Percentiles rank a stretch among this genome's conserved stretches.
Conservation (phyloP, 2,329 filamentous ascomycete species). For the Colletotrichum navitas region DNA sequence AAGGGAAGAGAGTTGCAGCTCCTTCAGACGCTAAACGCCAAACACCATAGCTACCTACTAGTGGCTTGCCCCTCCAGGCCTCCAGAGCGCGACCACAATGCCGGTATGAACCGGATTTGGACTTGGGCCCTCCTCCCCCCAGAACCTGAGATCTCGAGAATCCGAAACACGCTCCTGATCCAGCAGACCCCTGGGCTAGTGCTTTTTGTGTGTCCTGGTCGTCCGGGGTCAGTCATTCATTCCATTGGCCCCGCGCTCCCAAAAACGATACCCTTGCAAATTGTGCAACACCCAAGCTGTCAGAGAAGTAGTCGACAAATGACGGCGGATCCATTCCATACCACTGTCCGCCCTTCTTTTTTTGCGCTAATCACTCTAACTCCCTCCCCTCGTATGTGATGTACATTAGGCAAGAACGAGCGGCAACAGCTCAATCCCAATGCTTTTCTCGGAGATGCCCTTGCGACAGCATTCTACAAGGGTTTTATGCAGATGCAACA, state of each 20-base stretch:
- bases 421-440: background rate
- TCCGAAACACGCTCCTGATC: constrained; percentile 32
- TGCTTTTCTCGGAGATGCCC: constrained; percentile 5
- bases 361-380: no score
- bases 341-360: background rate
- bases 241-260: constrained; percentile 10
- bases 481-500: constrained; percentile 27
- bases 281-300: constrained; percentile 37
- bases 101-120: background rate
- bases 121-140: constrained; percentile 1
- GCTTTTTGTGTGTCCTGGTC: background rate
- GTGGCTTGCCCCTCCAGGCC: background rate
- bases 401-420: background rate
- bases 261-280: constrained; percentile 15
- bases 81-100: background rate
- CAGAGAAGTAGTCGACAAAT: constrained; percentile 33
- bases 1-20: background rate
- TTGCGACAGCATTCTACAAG: constrained; percentile 15
- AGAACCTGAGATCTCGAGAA: background rate
- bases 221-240: constrained; percentile 2
- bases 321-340: constrained; percentile 26
- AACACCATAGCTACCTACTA: background rate
- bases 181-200: constrained; percentile 15
- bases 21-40: constrained; percentile 7
- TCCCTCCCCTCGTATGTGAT: background rate